These are phyloP conservation scores for Parafenestella ontariensis DNA, from an alignment of 2,329 filamentous ascomycete genomes.

Conservation along the genomic window DNA sequence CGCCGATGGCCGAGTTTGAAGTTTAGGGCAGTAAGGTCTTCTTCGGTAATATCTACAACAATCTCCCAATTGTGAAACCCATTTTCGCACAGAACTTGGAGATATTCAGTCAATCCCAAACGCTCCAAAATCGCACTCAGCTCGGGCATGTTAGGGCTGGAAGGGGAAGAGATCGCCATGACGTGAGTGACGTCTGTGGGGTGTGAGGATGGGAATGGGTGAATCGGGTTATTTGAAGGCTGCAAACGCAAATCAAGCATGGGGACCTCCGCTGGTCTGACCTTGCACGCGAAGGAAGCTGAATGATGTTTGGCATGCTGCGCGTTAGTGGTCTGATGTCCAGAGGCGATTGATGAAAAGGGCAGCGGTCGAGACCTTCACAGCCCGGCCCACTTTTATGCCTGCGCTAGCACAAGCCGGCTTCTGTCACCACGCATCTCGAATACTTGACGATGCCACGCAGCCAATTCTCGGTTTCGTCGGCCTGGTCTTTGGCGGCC, in stretches of 20 bases:
- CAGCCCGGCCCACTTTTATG: conserved; percentile 4
- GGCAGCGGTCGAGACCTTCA: conserved; percentile 21
- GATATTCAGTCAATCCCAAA: conserved; percentile 39
- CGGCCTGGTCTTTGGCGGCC: neutral
- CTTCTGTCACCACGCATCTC: neutral
- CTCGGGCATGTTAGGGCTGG: conserved; percentile 23
- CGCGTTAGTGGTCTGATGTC: conserved; percentile 20
- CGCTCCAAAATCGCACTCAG: conserved; percentile 41
- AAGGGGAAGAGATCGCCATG: conserved; percentile 38
- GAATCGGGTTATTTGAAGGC: conserved; percentile 27
- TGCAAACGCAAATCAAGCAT: conserved; percentile 16
- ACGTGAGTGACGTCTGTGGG: conserved; percentile 25
- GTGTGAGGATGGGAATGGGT: conserved; percentile 20
- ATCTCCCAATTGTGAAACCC: conserved; percentile 49
- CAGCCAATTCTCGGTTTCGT: neutral
- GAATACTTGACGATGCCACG: neutral
- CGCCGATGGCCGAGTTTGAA: conserved; percentile 52
- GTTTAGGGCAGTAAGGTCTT: conserved; percentile 44
- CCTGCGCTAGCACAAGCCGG: conserved; percentile 2
- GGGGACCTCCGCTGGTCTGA: conserved; percentile 18
- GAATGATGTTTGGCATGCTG: conserved; percentile 16
- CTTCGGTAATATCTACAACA: conserved; percentile 51
- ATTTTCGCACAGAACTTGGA: conserved; percentile 39
- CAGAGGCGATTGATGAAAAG: conserved; percentile 19
- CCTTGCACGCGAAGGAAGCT: conserved; percentile 15